Evolutionary conservation across 345 rosid genomes (phyloP).

Genomic region (Pistacia integerrima): DNA sequence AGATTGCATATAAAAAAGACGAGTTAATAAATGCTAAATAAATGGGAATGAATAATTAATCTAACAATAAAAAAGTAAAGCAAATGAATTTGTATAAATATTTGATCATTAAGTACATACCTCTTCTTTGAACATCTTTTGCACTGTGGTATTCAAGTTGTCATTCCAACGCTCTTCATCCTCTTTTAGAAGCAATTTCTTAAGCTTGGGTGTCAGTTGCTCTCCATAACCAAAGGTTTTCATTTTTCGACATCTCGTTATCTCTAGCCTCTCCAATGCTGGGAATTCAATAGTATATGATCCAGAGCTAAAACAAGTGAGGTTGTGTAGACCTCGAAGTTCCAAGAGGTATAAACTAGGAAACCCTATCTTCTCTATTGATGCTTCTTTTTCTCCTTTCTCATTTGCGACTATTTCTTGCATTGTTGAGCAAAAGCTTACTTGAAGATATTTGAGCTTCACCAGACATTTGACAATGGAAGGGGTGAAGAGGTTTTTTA

Average conservation of each 20-base stretch:
- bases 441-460: not conserved
- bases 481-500: not conserved
- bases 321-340: not conserved
- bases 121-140: too few species aligned
- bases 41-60: too few species aligned
- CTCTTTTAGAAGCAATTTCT: too few species aligned
- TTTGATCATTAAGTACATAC: too few species aligned
- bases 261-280: not conserved
- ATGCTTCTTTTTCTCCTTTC: not conserved
- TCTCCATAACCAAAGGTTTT: not conserved
- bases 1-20: too few species aligned
- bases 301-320: not conserved
- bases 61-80: too few species aligned
- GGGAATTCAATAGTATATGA: not conserved
- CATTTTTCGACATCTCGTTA: not conserved
- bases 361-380: not conserved
- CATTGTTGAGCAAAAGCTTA: not conserved
- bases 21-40: too few species aligned
- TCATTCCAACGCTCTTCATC: too few species aligned
- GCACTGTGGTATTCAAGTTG: too few species aligned
- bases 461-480: not conserved
- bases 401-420: not conserved
- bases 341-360: not conserved
- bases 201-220: not conserved
- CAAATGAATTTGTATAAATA: too few species aligned